Conservation (phyloP, 129 eudicot species). For the Arctium minus region DNA sequence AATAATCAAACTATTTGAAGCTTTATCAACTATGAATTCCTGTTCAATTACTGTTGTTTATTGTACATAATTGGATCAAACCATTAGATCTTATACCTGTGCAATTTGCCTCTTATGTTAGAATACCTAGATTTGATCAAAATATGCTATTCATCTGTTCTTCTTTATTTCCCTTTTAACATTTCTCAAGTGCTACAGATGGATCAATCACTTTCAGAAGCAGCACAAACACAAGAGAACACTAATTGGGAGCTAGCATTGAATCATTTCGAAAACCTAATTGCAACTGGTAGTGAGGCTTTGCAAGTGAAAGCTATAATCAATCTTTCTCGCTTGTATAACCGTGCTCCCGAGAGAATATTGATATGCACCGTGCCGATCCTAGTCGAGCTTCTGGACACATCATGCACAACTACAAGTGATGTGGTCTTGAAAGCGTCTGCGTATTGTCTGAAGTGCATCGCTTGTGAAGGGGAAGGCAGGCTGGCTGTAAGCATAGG, state of each 20-base stretch:
- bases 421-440: constrained; percentile 40
- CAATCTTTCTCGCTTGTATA: constrained; percentile 41
- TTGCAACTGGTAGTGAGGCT: constrained; percentile 31
- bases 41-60: no score
- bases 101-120: no score
- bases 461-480: constrained; percentile 51
- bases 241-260: constrained; percentile 46
- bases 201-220: constrained; percentile 13
- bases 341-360: constrained; percentile 45
- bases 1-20: no score
- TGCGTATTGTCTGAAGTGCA: constrained; percentile 47
- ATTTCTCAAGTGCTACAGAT: neutral
- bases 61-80: no score
- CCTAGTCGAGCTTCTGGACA: constrained; percentile 39
- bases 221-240: constrained; percentile 12
- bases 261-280: constrained; percentile 29
- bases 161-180: neutral
- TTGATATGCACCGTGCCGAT: constrained; percentile 43
- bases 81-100: neutral
- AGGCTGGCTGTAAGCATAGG: constrained; percentile 39
- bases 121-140: no score
- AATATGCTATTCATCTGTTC: neutral
- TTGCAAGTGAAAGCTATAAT: constrained; percentile 27
- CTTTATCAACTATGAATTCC: no score
- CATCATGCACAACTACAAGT: constrained; percentile 8